Evolutionary conservation across 805 yeast species (phyloP), one percentile per base, ranked within the genome.

Genomic region (Suhomyces xylopsoci): DNA sequence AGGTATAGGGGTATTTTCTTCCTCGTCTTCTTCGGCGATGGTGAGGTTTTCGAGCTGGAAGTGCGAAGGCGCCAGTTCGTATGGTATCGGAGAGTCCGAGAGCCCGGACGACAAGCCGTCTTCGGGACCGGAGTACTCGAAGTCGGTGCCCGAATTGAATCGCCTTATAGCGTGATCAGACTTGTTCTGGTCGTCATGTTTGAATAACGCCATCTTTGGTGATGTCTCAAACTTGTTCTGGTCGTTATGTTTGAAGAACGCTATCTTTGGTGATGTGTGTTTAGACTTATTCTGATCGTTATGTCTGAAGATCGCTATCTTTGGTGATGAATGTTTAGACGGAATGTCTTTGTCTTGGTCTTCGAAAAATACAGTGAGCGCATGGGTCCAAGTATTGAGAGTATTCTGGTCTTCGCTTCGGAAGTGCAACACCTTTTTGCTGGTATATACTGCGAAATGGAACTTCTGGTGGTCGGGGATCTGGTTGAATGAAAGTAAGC

Each of bases 391-490:
- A 19, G 48, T 41, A 9, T 57, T 30, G 26, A 47, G 54, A 9
- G 44, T 48, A 5, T 51, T 51, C 7, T 24, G 15, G 24, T 55
- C 51, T 2, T 55, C 62, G 8, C 58, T 47, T 20, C 53, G 47
- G 25, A 62, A 64, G 47, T 63, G 65, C 20, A 61, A 30, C 47
- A 60, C 61, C 51, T 59, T 58, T n/a, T 58, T 56, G 49, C 54
- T 53, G 30, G 70, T 64, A 55, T 63, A 65, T 2, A 67, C 50
- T 3, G 63, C 64, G 48, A 67, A 62, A 36, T 59, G 65, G 55
- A 45, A 51, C 32, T 50, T 41, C 17, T 52, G 58, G 38, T 47
- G 41, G 51, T 55, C 61, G n/a, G 47, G 48, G 42, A 63, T 63
- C 14, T 48, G 45, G 26, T 60, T 59, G 47, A 55, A 58, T n/a